Base-by-base conservation (phyloP, 1,139 yeast genomes). In the Groenewaldozyma sp. region DNA sequence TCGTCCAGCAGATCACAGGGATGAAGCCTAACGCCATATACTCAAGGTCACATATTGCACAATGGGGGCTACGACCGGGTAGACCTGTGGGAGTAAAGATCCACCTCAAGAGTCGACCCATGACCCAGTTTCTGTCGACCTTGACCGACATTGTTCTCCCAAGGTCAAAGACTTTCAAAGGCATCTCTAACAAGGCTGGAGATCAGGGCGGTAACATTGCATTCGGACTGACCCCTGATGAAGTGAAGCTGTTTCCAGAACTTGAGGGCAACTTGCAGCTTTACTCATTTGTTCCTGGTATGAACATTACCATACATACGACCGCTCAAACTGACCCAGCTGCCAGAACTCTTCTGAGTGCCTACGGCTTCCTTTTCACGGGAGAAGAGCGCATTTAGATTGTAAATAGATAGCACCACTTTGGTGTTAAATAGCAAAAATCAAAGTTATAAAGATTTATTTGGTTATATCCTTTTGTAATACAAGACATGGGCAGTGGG, bases 91-190 rank as follows among this genome's bases (percentile, higher is more conserved):
- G 98, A 40, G 95, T 94, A 45, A 83, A 83, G 58, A 81, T 80
- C 17, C 76, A 74, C 45, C 66, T 93, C 44, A 69, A 70, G 28
- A 98, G 96, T 35, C 73, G 81, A 48, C 84, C 84, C 42, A 83
- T 88, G 81, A 66, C 78, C 41, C 96, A 87, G 63, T 91, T 93
- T 56, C 59, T 93, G 45, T 65, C 82, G 18, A 91, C 98, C 1
- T 67, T 93, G 54, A 76, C 94, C 1, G 98, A 93, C 62, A 68
- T 93, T 51, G 98, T 93, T 22, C 71, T 91, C 52, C 98, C 99
- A 37, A 76, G 95, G 63, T 77, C 88, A 45, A 82, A 94, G 73
- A 84, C 88, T 36, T 91, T 83, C 62, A 66, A 68, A 48, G 97
- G 97, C 37, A 70, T 93, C 41, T 73, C 77, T 36, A 76, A 76